Evolutionary conservation across 2,329 filamentous ascomycete genomes (phyloP), one percentile per base, ranked within the genome.

Genomic region (Epichloe brachyelytri): DNA sequence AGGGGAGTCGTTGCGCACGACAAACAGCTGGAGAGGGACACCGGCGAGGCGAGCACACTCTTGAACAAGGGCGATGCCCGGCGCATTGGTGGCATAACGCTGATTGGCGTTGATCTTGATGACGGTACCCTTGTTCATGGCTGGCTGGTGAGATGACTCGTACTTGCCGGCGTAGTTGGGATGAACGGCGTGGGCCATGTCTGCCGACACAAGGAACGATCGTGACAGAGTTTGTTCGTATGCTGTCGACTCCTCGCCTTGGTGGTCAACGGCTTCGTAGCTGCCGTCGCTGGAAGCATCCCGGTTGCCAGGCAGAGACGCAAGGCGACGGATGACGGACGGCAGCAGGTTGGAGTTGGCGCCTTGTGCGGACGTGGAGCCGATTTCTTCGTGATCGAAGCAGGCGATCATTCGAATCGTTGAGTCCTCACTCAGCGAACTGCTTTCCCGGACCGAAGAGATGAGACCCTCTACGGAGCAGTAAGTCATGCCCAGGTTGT

Each of bases 91-190:
- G 33, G 91, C 89, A 70, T 98, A 98, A 55, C 90, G 85, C 59
- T 93, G 88, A 68, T 97, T 98, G 56, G 93, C 93, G 65, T 98
- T 98, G 74, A 98, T 79, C 73, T 98, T 98, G 74, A 98, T 89
- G 44, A 97, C 91, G 4, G 88, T 88, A 48, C 93, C 93, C 67
- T 88, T 87, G 77, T 98, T 98, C 79, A 98, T 94, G 68, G 90
- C 84, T 5, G 93, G 93, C 57, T 87, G 81, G 71, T 98, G 93
- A 60, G 88, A 86, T 37, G 81, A 70, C 71, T 98, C 93, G 70
- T 97, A 95, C 70, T 97, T 97, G 59, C 72, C 81, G 4, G 83
- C 77, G 66, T 96, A 98, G 73, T 98, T 98, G 52, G 93, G 93
- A 68, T 98, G 88, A 14, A 98, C 83, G 5, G 86, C 86, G 72